Base-by-base conservation (phyloP, 225 moss, liverwort and hornwort genomes). In the Sphagnum tenellum region DNA sequence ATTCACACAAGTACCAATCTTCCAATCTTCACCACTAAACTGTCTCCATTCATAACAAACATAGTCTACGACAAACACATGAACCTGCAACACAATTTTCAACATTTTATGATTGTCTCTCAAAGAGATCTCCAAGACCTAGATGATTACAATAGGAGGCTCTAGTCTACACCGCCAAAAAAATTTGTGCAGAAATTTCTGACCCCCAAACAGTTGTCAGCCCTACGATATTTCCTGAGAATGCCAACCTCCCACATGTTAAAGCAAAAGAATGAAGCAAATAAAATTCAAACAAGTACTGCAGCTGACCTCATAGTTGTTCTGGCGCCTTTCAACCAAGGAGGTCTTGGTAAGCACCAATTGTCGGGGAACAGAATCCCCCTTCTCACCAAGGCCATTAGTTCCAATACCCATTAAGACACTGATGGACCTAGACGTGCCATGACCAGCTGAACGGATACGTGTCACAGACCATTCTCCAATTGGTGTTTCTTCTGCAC, bases 381-480 rank as follows among this genome's bases (percentile, higher is more conserved):
- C 86, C 68, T 86, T 70, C 66, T 78, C 81, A 45, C 84, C 86
- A 67, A 90, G 66, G 65, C 88, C 88, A 80, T 84, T 70, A 72
- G 90, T 71, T 79, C 86, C 68, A 84, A 65, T 64, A 71, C 81
- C 68, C 76, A 61, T 57, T 59, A 84, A 62, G 53, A 77, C 71
- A 66, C 71, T 82, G 68, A 72, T 51, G 13, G 80, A 74, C 63
- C 73, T 84, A 44, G 80, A 79, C 57, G 93, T 94, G 61, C 93
- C 93, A 75, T 94, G 93, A 50, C 88, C 93, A 79, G 82, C 75
- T 60, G 90, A 78, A 54, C 93, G 90, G 62, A 89, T 75, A 66
- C 88, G 76, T 74, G 86, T 94, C 48, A 88, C 89, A 63, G 93
- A 94, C 93, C 93, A 94, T 71, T 88, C 89, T 73, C 93, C 93